Base-by-base conservation (phyloP, 176 grass and related monocot genomes). In the Oryza australiensis region DNA sequence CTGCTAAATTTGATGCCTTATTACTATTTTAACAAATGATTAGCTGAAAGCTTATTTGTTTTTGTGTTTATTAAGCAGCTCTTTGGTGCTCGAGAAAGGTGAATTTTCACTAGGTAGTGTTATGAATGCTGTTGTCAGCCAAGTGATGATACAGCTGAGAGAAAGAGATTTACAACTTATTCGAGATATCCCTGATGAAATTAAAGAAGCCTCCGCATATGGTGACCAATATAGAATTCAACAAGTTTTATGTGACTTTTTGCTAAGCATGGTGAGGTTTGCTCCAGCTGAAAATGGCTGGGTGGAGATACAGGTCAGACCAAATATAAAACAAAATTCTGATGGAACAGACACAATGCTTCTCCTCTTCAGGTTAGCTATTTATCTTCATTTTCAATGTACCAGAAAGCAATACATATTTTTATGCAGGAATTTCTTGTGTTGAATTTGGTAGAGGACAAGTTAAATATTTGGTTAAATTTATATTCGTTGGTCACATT, bases 201-300 rank as follows among this genome's bases (percentile, higher is more conserved):
- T 95, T 65, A 99, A 95, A 89, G 87, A 85, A 37, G 75, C 88
- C 20, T 88, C 73, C 62, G 88, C 80, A 30, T 95, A 87, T 83
- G 96, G 96, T 75, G 96, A 99, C 46, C 93, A 99, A 84, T 91
- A 76, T 73, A 93, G 96, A 88, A 93, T 99, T 74, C 96, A 99
- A 63, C 96, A 99, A 88, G 93, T 99, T 29, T 77, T 99, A 64
- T 90, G 93, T 84, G 96, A 95, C 37, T 93, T 95, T 83, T 85
- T 99, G 87, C 75, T 95, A 80, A 95, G 80, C 74, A 93, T 95
- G 91, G 91, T 92, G 40, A 83, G 76, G 32, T 91, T 81, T 87
- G 91, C 96, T 88, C 93, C 96, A 34, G 72, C 89, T 26, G 84
- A 94, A 75, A 91, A 93, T 62, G 92, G 93, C 35, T 99, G 96